These are phyloP conservation scores for Gremmenia infestans DNA, from an alignment of 2,329 filamentous ascomycete species.

Conservation along the genomic window DNA sequence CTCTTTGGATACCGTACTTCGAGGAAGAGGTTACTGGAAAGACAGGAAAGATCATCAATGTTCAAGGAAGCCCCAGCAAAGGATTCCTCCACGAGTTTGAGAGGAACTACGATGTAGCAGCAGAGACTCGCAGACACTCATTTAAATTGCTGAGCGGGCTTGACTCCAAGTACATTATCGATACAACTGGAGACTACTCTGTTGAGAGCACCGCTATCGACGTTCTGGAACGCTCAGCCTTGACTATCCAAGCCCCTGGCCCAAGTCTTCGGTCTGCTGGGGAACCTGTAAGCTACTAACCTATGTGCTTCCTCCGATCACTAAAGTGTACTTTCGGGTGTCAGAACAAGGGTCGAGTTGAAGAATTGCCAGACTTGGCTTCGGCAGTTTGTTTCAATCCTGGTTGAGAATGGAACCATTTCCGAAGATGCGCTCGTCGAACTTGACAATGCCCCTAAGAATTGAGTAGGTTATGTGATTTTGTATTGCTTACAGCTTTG, in stretches of 20 bases:
- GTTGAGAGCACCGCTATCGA: slow-evolving; percentile 6
- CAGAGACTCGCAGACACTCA: background rate
- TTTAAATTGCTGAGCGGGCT: slow-evolving; percentile 2
- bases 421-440: slow-evolving; percentile 1
- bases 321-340: slow-evolving; percentile 8
- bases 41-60: slow-evolving; percentile 24
- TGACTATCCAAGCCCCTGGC: slow-evolving; percentile 18
- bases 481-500: background rate
- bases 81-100: slow-evolving; percentile 22
- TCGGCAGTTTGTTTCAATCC: slow-evolving; percentile 14
- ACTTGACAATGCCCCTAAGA: slow-evolving; percentile 5
- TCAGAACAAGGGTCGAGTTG: slow-evolving; percentile 18
- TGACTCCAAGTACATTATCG: slow-evolving; percentile 2
- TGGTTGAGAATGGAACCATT: slow-evolving; percentile 14
- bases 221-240: slow-evolving; percentile 20
- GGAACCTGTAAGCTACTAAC: slow-evolving; percentile 1
- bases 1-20: slow-evolving; percentile 20
- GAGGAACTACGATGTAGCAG: slow-evolving; percentile 19
- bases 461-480: background rate
- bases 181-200: background rate
- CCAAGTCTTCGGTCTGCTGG: slow-evolving; percentile 18
- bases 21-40: slow-evolving; percentile 2
- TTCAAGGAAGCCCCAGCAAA: slow-evolving; percentile 17
- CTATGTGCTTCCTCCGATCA: background rate
- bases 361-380: slow-evolving; percentile 27